Percentiles rank a stretch among this genome's conserved stretches.
Evolutionary conservation across 2,329 filamentous ascomycete species (phyloP).

Genomic region (Blumeriella jaapii): DNA sequence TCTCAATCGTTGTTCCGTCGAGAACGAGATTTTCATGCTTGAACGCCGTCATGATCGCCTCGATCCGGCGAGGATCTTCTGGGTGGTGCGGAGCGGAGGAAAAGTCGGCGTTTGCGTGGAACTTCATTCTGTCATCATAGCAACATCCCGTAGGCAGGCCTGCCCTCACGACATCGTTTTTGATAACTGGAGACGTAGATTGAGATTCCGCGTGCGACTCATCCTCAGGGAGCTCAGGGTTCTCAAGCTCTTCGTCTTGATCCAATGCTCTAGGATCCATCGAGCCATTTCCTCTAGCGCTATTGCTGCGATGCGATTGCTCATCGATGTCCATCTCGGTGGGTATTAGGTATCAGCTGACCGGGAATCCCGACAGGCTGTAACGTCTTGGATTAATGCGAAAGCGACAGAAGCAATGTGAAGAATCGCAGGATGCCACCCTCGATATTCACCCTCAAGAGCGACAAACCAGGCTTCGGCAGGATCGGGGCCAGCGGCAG

Average conservation of each 20-base stretch:
- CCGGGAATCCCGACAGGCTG: constrained; percentile 4
- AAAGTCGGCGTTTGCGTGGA: constrained; percentile 78
- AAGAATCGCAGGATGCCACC: too few species aligned
- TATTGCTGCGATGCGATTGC: constrained; percentile 4
- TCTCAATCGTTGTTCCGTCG: constrained; percentile 42
- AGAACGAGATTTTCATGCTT: constrained; percentile 70
- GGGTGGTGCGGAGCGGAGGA: constrained; percentile 71
- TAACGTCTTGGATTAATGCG: too few species aligned
- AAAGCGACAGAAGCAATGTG: too few species aligned
- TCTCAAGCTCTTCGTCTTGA: constrained; percentile 8
- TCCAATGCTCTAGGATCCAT: constrained; percentile 19
- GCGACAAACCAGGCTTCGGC: too few species aligned
- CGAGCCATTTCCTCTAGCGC: constrained; percentile 15
- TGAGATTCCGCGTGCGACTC: constrained; percentile 11
- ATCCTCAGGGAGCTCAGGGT: constrained; percentile 6
- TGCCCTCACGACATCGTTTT: constrained; percentile 6
- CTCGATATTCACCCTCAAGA: too few species aligned
- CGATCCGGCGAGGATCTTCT: constrained; percentile 85
- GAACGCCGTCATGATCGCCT: constrained; percentile 84
- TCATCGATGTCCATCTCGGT: constrained; percentile 15
- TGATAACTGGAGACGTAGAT: constrained; percentile 5
- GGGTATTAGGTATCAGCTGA: constrained; percentile 15
- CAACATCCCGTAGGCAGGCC: constrained; percentile 60
- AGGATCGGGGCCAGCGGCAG: too few species aligned
- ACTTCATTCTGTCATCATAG: constrained; percentile 92